Conservation (phyloP, 1,284 basidiomycete species). For the Ceratobasidium papillatum region DNA sequence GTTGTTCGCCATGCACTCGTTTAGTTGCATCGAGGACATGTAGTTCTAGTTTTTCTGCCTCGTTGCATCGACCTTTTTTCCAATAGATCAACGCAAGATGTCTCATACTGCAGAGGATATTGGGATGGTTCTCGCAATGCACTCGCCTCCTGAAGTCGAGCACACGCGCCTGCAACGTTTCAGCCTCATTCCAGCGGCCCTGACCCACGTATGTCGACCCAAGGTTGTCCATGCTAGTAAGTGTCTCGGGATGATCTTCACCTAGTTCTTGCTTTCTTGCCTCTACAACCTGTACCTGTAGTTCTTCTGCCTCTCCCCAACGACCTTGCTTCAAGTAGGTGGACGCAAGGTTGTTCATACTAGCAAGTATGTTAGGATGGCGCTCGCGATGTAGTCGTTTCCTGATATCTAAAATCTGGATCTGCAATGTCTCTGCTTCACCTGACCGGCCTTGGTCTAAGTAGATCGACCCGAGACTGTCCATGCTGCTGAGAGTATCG, state of each 20-base stretch:
- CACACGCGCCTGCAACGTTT: no score
- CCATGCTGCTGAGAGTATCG: neutral
- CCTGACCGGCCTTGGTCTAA: neutral
- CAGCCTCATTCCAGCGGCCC: neutral
- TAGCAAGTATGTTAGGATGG: neutral
- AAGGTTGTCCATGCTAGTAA: neutral
- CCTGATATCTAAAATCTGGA: neutral
- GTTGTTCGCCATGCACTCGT: no score
- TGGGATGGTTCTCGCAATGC: no score
- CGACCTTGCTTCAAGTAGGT: neutral
- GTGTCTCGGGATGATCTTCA: neutral
- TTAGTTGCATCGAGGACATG: no score
- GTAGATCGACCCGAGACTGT: neutral
- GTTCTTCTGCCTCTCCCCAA: neutral
- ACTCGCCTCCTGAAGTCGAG: no score
- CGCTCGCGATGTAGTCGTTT: neutral
- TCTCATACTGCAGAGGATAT: no score
- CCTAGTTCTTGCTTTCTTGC: neutral
- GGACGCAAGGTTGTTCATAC: neutral
- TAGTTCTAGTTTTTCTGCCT: no score
- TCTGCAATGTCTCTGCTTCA: neutral
- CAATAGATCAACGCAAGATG: no score
- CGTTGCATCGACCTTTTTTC: no score
- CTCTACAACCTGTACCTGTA: neutral
- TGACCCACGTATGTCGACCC: neutral